Conservation (phyloP, 768 basidiomycete species). For the Crepidotus variabilis region DNA sequence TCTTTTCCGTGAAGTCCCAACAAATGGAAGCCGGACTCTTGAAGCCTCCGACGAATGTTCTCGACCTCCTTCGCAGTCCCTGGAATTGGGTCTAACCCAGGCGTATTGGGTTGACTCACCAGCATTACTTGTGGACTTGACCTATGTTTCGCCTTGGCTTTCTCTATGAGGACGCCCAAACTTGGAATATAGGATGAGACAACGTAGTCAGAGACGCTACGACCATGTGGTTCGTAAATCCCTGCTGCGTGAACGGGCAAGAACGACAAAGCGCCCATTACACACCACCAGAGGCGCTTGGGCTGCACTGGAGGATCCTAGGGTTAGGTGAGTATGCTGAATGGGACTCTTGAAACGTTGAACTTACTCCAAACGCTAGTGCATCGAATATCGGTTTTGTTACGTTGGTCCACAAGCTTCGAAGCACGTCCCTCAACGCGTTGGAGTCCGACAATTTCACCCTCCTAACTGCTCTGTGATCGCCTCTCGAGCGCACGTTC, state of each 20-base stretch:
- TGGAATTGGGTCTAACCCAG: slow-evolving; percentile 12
- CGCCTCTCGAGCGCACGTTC: neutral
- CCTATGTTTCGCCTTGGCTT: neutral
- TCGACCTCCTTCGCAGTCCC: slow-evolving; percentile 9
- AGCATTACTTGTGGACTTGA: slow-evolving; percentile 1
- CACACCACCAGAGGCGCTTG: slow-evolving; percentile 21
- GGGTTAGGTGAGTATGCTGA: neutral
- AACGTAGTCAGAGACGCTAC: slow-evolving; percentile 10
- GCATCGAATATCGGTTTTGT: slow-evolving; percentile 8
- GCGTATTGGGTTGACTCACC: slow-evolving; percentile 11
- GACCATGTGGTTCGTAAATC: slow-evolving; percentile 9
- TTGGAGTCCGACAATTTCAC: neutral
- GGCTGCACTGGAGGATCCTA: neutral
- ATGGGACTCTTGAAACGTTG: neutral
- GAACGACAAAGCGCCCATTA: slow-evolving; percentile 21
- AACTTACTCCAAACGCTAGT: slow-evolving; percentile 1
- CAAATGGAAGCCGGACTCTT: neutral
- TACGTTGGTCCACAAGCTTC: slow-evolving; percentile 6
- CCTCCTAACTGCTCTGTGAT: neutral
- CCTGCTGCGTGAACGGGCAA: slow-evolving; percentile 30
- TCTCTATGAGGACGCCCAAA: slow-evolving; percentile 7
- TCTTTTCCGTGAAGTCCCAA: slow-evolving; percentile 16
- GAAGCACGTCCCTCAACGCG: slow-evolving; percentile 1
- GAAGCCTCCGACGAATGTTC: neutral
- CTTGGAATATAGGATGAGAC: slow-evolving; percentile 18